Percentiles rank a stretch among this genome's conserved stretches.
Evolutionary conservation across 176 grass and related monocot species (phyloP).

Genomic region (Rhynchospora breviuscula): DNA sequence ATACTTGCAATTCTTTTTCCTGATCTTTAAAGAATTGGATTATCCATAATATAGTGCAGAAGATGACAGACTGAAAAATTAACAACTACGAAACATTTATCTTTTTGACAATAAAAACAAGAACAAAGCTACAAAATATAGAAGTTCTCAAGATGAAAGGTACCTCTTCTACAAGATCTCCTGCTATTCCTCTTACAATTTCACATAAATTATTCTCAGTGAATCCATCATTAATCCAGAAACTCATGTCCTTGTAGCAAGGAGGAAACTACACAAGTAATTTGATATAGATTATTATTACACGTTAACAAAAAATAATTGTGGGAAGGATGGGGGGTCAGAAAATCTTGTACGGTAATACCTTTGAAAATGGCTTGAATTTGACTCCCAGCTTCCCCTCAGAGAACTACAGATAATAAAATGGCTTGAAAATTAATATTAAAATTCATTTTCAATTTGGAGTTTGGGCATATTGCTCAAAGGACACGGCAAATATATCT

Average conservation of each 20-base stretch:
- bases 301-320: neutral
- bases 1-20: neutral
- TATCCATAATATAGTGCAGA: neutral
- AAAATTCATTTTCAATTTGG: neutral
- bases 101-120: neutral
- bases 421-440: neutral
- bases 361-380: slow-evolving; percentile 96
- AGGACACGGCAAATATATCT: neutral
- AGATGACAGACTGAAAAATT: neutral
- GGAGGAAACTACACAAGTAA: slow-evolving; percentile 75
- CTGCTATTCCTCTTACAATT: slow-evolving; percentile 92
- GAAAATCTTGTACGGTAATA: slow-evolving; percentile 22
- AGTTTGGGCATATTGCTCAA: neutral
- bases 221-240: slow-evolving; percentile 86
- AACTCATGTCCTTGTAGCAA: slow-evolving; percentile 99
- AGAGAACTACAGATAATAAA: slow-evolving; percentile 57
- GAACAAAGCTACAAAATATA: neutral
- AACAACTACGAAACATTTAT: neutral
- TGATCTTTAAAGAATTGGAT: neutral
- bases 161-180: slow-evolving; percentile 97
- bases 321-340: neutral
- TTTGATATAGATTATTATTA: slow-evolving; percentile 11
- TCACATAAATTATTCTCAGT: slow-evolving; percentile 99
- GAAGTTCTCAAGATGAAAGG: neutral
- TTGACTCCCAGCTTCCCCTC: slow-evolving; percentile 85